Conservation (phyloP, 176 grass and related monocot species). For the Cenchrus americanus region DNA sequence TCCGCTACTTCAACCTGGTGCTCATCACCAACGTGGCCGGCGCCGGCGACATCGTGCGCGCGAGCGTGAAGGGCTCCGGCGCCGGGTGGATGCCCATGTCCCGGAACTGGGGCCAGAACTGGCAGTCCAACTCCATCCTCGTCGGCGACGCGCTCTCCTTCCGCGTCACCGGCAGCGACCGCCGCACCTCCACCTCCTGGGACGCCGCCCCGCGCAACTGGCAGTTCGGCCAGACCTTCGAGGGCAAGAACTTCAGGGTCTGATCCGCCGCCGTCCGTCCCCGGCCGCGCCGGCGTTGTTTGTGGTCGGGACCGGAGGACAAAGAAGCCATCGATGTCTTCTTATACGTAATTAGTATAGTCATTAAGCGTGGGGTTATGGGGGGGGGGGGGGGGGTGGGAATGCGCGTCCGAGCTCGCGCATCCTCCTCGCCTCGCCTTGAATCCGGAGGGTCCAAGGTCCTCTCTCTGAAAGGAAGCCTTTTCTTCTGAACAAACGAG, state of each 20-base stretch:
- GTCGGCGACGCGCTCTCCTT: slow-evolving; percentile 75
- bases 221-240: slow-evolving; percentile 85
- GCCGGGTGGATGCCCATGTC: slow-evolving; percentile 78
- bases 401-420: background rate
- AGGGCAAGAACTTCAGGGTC: slow-evolving; percentile 84
- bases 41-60: slow-evolving; percentile 67
- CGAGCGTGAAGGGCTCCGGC: slow-evolving; percentile 57
- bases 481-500: slow-evolving; percentile 16
- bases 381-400: too few species aligned
- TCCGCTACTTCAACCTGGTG: slow-evolving; percentile 92
- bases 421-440: background rate
- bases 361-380: background rate
- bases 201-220: slow-evolving; percentile 63
- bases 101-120: slow-evolving; percentile 96
- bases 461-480: background rate
- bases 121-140: slow-evolving; percentile 75
- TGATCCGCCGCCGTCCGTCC: background rate
- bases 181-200: slow-evolving; percentile 67
- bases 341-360: slow-evolving; percentile 32
- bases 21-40: slow-evolving; percentile 85
- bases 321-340: background rate
- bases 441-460: background rate
- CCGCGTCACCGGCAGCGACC: slow-evolving; percentile 72
- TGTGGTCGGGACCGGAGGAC: too few species aligned
- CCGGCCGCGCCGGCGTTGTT: too few species aligned